Evolutionary conservation across 768 basidiomycete species (phyloP).

Genomic region (Xanthoconium purpureum): DNA sequence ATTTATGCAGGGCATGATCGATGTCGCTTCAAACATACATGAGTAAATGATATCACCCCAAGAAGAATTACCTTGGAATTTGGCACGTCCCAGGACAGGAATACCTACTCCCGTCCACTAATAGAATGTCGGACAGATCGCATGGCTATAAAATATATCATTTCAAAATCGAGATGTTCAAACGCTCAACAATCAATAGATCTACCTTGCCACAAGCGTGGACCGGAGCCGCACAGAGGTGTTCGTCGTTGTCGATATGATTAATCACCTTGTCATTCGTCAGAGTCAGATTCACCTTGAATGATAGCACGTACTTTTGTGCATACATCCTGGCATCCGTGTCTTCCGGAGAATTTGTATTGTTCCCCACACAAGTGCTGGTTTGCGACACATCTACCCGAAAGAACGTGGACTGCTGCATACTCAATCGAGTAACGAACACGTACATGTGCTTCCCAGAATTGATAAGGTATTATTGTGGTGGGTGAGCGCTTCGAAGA

Average conservation of each 20-base stretch:
- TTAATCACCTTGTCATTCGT: slow-evolving; percentile 37
- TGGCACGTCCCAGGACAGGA: slow-evolving; percentile 43
- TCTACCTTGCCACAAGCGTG: slow-evolving; percentile 57
- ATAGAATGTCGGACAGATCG: slow-evolving; percentile 30
- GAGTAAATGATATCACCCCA: background rate
- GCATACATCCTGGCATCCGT: slow-evolving; percentile 52
- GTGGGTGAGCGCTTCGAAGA: no score
- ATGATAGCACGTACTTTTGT: slow-evolving; percentile 39
- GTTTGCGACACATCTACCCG: slow-evolving; percentile 50
- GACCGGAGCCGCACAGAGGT: slow-evolving; percentile 49
- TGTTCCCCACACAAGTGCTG: slow-evolving; percentile 54
- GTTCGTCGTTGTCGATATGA: slow-evolving; percentile 47
- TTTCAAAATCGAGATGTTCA: background rate
- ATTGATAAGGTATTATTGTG: no score
- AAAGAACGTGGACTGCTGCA: background rate
- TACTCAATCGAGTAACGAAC: background rate
- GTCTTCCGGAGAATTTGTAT: slow-evolving; percentile 44
- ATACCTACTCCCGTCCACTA: slow-evolving; percentile 16
- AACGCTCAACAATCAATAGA: no score
- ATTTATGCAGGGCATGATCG: slow-evolving; percentile 45
- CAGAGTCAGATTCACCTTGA: background rate
- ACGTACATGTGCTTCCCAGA: slow-evolving; percentile 52
- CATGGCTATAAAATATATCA: slow-evolving; percentile 37
- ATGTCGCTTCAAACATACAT: slow-evolving; percentile 37
- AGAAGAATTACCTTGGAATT: slow-evolving; percentile 36